Evolutionary conservation across 495 filamentous ascomycete genomes (phyloP), one percentile per base, ranked within the genome.

Genomic region (Lasiosphaeris hirsuta): DNA sequence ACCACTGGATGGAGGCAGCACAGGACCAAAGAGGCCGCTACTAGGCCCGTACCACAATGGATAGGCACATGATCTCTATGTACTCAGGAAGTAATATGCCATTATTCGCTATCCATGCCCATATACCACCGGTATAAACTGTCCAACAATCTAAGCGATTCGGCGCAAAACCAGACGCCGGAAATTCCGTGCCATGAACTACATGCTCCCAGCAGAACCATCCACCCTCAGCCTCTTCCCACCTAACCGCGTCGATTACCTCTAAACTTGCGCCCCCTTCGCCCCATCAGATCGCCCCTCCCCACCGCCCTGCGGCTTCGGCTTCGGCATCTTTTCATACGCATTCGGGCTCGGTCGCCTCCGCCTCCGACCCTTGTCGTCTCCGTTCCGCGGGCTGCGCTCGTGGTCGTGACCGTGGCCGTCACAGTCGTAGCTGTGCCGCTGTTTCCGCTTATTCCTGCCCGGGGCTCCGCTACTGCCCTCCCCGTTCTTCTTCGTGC

Each of bases 281-380:
- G 39, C 13, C 49, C 23, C 60, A 38, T n/a, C 38, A 13, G 45
- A 51, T 4, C 45, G 33, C 11, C 44, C 42, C 17, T 18, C 54
- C 17, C 48, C 64, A n/a, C 63, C 40, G 37, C 63, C 57, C 39
- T 57, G 64, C 1, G 69, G 56, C 42, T 78, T 81, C 57, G 65
- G 60, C 65, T 86, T 90, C 1, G 93, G 92, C 80, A 90, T 85
- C 72, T 88, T 92, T 75, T 97, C 94, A 71, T 98, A 97, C 0
- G 93, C 94, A 75, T 98, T 98, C 47, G 90, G 90, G 63, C 89
- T 93, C 4, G 85, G 83, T 52, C 80, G 86, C 59, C 87, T 81
- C 46, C 44, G 13, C 68, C 65, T 70, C 54, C 76, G 23, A 2
- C 23, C 78, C 63, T 61, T 68, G 41, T 64, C 65, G 43, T 61